These are phyloP conservation scores for Volvox reticuliferus DNA, from an alignment of 139 green algal genomes.

Conservation along the genomic window DNA sequence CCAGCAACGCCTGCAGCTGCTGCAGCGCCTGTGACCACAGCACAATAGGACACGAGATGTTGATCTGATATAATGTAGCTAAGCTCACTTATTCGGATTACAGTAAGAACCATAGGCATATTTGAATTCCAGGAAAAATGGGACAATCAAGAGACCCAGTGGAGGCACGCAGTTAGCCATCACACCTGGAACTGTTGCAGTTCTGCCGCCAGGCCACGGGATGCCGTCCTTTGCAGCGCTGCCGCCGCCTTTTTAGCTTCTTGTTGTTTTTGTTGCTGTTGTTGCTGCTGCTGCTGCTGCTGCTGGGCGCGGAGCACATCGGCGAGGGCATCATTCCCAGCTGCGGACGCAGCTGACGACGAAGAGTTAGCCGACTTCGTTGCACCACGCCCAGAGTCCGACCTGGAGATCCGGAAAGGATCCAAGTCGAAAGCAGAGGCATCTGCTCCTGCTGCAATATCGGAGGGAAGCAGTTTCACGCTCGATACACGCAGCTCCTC, in stretches of 20 bases:
- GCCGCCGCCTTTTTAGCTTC: slow-evolving; percentile 16
- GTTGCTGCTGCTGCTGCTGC: slow-evolving; percentile 35
- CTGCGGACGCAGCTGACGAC: neutral
- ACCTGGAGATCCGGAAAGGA: slow-evolving; percentile 10
- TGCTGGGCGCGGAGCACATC: slow-evolving; percentile 35
- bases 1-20: slow-evolving; percentile 32
- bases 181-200: slow-evolving; percentile 32
- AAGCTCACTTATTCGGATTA: neutral
- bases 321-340: slow-evolving; percentile 10
- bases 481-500: slow-evolving; percentile 77
- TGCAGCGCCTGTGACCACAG: slow-evolving; percentile 22
- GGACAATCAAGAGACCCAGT: too few species aligned
- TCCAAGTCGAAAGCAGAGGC: slow-evolving; percentile 13
- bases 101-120: neutral
- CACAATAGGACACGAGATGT: too few species aligned
- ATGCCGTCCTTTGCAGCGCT: slow-evolving; percentile 13
- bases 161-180: neutral
- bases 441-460: slow-evolving; percentile 19
- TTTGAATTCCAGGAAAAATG: too few species aligned
- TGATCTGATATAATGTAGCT: too few species aligned
- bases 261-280: slow-evolving; percentile 17
- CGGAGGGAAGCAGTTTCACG: slow-evolving; percentile 52
- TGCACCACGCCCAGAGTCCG: neutral
- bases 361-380: neutral
- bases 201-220: slow-evolving; percentile 33